A percentile compares a stretch with the other conserved stretches of the same genome.
Evolutionary conservation across 345 rosid genomes (phyloP).

Genomic region (Salix suchowensis): DNA sequence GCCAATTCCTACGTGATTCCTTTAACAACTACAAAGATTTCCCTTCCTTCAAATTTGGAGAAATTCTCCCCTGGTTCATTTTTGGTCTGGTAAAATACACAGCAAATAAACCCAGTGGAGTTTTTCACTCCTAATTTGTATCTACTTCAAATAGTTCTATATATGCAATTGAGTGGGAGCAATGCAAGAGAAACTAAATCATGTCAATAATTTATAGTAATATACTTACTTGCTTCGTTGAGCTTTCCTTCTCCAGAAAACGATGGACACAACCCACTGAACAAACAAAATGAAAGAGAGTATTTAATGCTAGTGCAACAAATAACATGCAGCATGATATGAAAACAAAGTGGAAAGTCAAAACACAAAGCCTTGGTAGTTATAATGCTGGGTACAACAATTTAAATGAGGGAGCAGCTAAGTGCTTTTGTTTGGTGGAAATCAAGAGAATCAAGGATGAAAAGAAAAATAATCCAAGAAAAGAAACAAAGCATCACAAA

Average conservation of each 20-base stretch:
- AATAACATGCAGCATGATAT: slow-evolving; percentile 1
- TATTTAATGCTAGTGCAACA: slow-evolving; percentile 2
- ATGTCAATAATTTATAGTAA: not conserved
- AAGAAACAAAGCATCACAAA: not conserved
- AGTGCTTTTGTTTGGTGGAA: not conserved
- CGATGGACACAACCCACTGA: slow-evolving; percentile 76
- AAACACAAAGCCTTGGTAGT: not conserved
- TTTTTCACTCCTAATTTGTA: not conserved
- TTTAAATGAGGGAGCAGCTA: not conserved
- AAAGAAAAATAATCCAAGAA: not conserved
- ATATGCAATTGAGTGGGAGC: not conserved
- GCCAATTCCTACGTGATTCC: not conserved
- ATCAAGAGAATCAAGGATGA: not conserved
- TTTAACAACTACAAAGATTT: not conserved
- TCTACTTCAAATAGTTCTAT: not conserved
- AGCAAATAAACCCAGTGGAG: not conserved
- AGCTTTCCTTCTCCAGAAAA: slow-evolving; percentile 83
- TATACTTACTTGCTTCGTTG: slow-evolving; percentile 78
- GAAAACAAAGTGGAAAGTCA: not conserved
- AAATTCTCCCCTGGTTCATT: not conserved
- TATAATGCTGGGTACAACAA: not conserved
- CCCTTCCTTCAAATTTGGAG: not conserved
- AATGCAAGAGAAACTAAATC: not conserved
- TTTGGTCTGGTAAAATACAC: not conserved
- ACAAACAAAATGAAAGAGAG: slow-evolving; percentile 13